Evolutionary conservation across 768 basidiomycete species (phyloP).

Genomic region (Tephrocybe sp.): DNA sequence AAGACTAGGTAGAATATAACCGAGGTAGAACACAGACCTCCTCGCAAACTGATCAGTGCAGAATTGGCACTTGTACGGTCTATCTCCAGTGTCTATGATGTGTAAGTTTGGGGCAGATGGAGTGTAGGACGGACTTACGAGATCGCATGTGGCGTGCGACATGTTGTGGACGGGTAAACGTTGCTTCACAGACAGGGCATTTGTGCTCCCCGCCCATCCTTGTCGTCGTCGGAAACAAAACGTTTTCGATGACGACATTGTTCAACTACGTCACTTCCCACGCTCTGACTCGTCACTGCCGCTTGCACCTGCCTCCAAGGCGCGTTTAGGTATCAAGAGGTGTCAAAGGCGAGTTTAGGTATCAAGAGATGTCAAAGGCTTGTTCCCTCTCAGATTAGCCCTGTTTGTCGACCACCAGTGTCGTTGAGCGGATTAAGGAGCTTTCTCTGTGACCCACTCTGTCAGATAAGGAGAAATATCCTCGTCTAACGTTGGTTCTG

Average conservation of each 20-base stretch:
- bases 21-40: slow-evolving; percentile 45
- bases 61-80: slow-evolving; percentile 83
- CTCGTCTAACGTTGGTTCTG: no score
- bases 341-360: no score
- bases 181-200: slow-evolving; percentile 84
- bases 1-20: neutral
- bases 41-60: slow-evolving; percentile 90
- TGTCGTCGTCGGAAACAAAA: neutral
- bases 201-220: slow-evolving; percentile 79
- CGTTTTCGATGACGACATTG: slow-evolving; percentile 3
- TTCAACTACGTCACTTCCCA: slow-evolving; percentile 9
- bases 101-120: slow-evolving; percentile 10
- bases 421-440: no score
- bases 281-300: no score
- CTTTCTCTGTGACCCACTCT: no score
- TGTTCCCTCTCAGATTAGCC: no score
- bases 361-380: no score
- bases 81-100: slow-evolving; percentile 76
- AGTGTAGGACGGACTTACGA: slow-evolving; percentile 51
- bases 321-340: no score
- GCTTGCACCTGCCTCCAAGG: no score
- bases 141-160: slow-evolving; percentile 89
- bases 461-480: no score
- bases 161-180: slow-evolving; percentile 86
- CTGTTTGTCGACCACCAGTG: no score